These are phyloP conservation scores for Jamesozyma hellenica DNA, from an alignment of 805 yeast genomes.

Conservation along the genomic window DNA sequence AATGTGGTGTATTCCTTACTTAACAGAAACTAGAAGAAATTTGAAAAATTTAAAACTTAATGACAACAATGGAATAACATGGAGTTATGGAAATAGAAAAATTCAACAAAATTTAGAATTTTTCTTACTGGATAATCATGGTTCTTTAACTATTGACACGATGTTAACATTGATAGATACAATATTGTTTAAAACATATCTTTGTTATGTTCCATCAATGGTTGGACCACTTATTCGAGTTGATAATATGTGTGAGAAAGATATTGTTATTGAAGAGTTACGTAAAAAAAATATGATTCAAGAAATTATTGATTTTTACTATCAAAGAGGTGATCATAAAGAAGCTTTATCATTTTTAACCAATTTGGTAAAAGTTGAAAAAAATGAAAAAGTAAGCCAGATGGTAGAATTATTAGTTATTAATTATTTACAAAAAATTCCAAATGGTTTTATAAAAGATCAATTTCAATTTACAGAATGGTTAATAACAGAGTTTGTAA, in stretches of 20 bases:
- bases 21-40: conserved; percentile 42
- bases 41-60: conserved; percentile 23
- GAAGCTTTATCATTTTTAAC: conserved; percentile 57
- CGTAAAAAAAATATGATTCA: conserved; percentile 39
- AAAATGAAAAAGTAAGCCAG: conserved; percentile 7
- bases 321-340: conserved; percentile 47
- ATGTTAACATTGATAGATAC: conserved; percentile 55
- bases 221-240: conserved; percentile 77
- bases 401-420: conserved; percentile 23
- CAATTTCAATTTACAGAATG: conserved; percentile 48
- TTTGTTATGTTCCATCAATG: conserved; percentile 55
- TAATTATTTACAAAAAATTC: conserved; percentile 49
- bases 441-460: conserved; percentile 39
- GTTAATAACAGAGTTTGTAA: conserved; percentile 32
- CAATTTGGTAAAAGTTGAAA: conserved; percentile 6
- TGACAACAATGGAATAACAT: conserved; percentile 8
- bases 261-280: conserved; percentile 48
- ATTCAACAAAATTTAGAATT: conserved; percentile 21
- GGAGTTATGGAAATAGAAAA: conserved; percentile 15
- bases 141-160: conserved; percentile 29
- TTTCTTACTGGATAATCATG: conserved; percentile 25
- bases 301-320: conserved; percentile 73
- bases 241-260: conserved; percentile 61
- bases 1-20: conserved; percentile 32
- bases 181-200: conserved; percentile 64